phyloP scores from a whole-genome alignment of 345 rosid genomes.

The Schrenkiella parvula region DNA sequence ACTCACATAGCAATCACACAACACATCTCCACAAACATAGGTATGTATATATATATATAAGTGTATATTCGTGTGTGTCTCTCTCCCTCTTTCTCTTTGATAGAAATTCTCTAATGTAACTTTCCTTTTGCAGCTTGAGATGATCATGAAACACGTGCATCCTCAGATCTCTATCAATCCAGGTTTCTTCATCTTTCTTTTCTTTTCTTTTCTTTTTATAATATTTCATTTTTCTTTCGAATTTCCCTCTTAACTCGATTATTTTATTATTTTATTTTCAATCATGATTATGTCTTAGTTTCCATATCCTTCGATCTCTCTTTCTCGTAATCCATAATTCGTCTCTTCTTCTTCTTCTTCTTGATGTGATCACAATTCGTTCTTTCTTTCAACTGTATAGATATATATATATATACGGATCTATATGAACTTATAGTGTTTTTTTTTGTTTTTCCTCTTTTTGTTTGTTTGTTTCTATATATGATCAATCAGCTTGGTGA shows the following conservation, averaged over 20 bases:
- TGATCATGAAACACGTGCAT: conserved; percentile 81
- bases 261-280: conserved; percentile 36
- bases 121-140: conserved; percentile 45
- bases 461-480: background rate
- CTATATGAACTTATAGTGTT: conserved; percentile 7
- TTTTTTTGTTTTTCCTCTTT: background rate
- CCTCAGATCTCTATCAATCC: conserved; percentile 59
- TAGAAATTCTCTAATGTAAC: conserved; percentile 32
- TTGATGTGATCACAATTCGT: conserved; percentile 23
- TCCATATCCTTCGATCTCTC: conserved; percentile 30
- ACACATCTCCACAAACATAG: conserved; percentile 32
- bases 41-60: conserved; percentile 23
- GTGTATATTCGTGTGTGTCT: conserved; percentile 28
- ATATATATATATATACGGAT: background rate
- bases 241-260: conserved; percentile 18
- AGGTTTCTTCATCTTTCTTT: conserved; percentile 55
- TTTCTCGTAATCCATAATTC: conserved; percentile 32
- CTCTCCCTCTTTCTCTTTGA: conserved; percentile 24
- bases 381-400: conserved; percentile 4
- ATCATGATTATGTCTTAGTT: conserved; percentile 46
- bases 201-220: conserved; percentile 14
- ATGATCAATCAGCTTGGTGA: conserved; percentile 21
- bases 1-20: conserved; percentile 40
- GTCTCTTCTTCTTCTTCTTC: conserved; percentile 17
- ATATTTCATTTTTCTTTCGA: conserved; percentile 13